Evolutionary conservation across 2,329 filamentous ascomycete species (phyloP), one percentile per base, ranked within the genome.

Genomic region (Fusarium concolor): DNA sequence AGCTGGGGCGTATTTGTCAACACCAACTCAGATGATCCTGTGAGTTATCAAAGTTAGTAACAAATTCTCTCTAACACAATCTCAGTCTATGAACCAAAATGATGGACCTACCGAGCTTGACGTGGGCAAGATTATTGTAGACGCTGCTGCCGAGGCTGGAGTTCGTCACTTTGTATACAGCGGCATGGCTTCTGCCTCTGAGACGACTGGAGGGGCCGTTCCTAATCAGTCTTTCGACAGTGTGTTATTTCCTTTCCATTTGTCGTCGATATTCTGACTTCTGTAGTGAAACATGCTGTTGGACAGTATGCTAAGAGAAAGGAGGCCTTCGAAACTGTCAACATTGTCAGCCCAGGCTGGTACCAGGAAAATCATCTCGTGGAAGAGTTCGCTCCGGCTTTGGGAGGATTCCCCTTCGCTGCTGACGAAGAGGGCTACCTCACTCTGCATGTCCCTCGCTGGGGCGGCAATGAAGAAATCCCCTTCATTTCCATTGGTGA

Each of bases 361-460:
- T 84, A 80, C 61, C 70, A 81, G 47, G 81, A 83, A 53, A 80
- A 82, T 55, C 80, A 81, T 63, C 71, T 80, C 2, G 45, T 66
- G 9, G 65, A 74, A 15, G 76, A 81, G 17, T 22, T 79, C 2
- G 77, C 78, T 1, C 72, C 75, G 2, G 20, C 78, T 0, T 72
- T 82, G 26, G 81, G 82, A 7, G 82, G 82, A 1, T 83, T 83
- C 38, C 81, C 81, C 0, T 75, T 72, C 24, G 45, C 59, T 2
- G 56, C 75, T 2, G 77, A 81, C 24, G 72, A 74, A 0, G 79
- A 82, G 15, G 79, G 76, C 5, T 75, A 72, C 24, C 57, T 81
- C 4, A 80, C 80, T 2, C 75, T 82, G 42, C 57, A 63, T 4
- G 56, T 72, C 3, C 81, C 82, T 3, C 70, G 66, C 9, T 81